Conservation (phyloP, 148 eudicot species). For the Amaranthus hypochondriacus region DNA sequence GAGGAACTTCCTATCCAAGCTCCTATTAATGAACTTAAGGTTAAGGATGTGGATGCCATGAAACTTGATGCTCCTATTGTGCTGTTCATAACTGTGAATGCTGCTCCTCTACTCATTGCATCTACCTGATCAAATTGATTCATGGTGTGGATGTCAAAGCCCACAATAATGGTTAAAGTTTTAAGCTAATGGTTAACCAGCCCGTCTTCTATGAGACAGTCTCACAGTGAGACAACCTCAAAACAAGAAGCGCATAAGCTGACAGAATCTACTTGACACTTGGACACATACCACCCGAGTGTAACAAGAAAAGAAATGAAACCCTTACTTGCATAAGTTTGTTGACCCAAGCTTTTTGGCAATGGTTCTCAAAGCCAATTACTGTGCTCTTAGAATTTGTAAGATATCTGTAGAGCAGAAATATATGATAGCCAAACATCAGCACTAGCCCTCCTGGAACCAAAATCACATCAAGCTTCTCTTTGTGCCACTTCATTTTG, state of each 20-base stretch:
- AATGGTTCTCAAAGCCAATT: constrained; percentile 57
- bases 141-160: too few relatives aligned
- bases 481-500: constrained; percentile 41
- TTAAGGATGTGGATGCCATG: constrained; percentile 49
- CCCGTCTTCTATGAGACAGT: too few relatives aligned
- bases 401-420: constrained; percentile 47
- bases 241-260: too few relatives aligned
- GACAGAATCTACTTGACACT: too few relatives aligned
- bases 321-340: constrained; percentile 49
- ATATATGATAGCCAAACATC: constrained; percentile 63
- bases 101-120: constrained; percentile 35
- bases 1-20: constrained; percentile 54
- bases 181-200: too few relatives aligned
- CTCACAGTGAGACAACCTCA: too few relatives aligned
- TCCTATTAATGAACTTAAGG: constrained; percentile 59
- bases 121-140: constrained; percentile 35
- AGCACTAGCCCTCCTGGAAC: constrained; percentile 60
- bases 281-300: too few relatives aligned
- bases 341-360: constrained; percentile 54
- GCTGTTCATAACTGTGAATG: constrained; percentile 41
- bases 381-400: constrained; percentile 40
- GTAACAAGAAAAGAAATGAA: too few relatives aligned
- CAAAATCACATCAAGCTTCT: constrained; percentile 51
- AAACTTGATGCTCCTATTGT: constrained; percentile 46
- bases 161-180: too few relatives aligned